Conservation (phyloP, 1,284 basidiomycete species). For the Cryptococcus sp. region DNA sequence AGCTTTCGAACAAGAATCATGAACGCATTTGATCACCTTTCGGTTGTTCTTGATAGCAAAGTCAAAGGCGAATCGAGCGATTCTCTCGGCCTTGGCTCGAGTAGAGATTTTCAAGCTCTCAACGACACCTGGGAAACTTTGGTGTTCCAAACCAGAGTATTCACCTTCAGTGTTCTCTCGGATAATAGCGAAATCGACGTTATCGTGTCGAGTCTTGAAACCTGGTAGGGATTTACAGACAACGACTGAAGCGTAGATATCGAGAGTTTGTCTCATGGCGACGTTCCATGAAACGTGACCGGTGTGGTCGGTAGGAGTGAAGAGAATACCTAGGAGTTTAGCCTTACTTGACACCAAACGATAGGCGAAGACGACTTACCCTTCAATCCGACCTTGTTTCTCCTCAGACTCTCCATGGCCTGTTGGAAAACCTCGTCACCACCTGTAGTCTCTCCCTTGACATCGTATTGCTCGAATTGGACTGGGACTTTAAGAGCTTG, state of each 20-base stretch:
- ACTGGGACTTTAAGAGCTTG: slow-evolving; percentile 96
- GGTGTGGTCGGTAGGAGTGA: slow-evolving; percentile 92
- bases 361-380: slow-evolving; percentile 55
- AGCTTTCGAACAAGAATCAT: neutral
- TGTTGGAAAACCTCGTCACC: slow-evolving; percentile 95
- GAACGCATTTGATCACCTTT: slow-evolving; percentile 60
- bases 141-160: slow-evolving; percentile 98
- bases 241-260: slow-evolving; percentile 98
- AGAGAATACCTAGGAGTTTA: slow-evolving; percentile 74
- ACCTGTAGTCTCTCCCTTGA: slow-evolving; percentile 90
- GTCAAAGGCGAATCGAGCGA: slow-evolving; percentile 96
- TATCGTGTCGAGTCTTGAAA: slow-evolving; percentile 88
- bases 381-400: slow-evolving; percentile 98
- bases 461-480: slow-evolving; percentile 98
- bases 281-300: slow-evolving; percentile 99
- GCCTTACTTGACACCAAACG: neutral
- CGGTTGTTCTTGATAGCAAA: slow-evolving; percentile 98
- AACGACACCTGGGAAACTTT: slow-evolving; percentile 96
- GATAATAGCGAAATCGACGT: slow-evolving; percentile 98
- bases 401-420: slow-evolving; percentile 92
- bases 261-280: slow-evolving; percentile 98
- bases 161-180: slow-evolving; percentile 99
- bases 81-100: slow-evolving; percentile 91
- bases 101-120: slow-evolving; percentile 98
- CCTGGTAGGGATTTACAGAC: slow-evolving; percentile 99